Percentiles rank a stretch among this genome's conserved stretches.
phyloP scores from a whole-genome alignment of 148 eudicot species.

The Diospyros kaki region DNA sequence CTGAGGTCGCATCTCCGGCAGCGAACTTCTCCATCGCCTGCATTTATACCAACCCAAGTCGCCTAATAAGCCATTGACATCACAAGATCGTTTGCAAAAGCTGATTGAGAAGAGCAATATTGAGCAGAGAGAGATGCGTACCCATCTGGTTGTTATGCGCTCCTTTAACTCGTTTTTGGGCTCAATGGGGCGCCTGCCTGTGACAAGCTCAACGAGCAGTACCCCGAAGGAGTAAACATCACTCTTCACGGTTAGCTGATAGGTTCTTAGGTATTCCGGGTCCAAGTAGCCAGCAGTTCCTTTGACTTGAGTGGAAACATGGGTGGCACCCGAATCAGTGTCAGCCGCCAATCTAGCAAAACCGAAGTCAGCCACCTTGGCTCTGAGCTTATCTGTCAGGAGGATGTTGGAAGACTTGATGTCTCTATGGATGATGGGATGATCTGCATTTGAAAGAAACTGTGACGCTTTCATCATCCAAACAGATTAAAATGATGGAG shows the following conservation, averaged over 20 bases:
- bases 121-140: conserved; percentile 17
- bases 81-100: neutral
- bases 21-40: conserved; percentile 74
- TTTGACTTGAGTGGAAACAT: conserved; percentile 78
- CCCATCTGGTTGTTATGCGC: conserved; percentile 69
- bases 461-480: neutral
- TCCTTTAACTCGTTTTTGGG: conserved; percentile 40
- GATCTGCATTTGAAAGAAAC: conserved; percentile 38
- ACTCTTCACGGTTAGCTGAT: conserved; percentile 76
- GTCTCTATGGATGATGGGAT: conserved; percentile 71
- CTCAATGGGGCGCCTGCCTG: conserved; percentile 79
- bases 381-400: conserved; percentile 51
- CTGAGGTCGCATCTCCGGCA: conserved; percentile 57
- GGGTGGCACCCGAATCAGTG: conserved; percentile 53
- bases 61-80: neutral
- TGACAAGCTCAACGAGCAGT: conserved; percentile 55
- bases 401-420: conserved; percentile 88
- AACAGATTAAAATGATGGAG: conserved; percentile 18
- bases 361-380: conserved; percentile 83
- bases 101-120: neutral
- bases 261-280: conserved; percentile 69
- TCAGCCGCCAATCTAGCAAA: conserved; percentile 67
- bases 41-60: conserved; percentile 11
- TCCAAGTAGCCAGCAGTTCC: conserved; percentile 90
- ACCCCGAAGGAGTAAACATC: conserved; percentile 82